phyloP scores from a whole-genome alignment of 2,329 filamentous ascomycete species.

The Fusarium nygamai region DNA sequence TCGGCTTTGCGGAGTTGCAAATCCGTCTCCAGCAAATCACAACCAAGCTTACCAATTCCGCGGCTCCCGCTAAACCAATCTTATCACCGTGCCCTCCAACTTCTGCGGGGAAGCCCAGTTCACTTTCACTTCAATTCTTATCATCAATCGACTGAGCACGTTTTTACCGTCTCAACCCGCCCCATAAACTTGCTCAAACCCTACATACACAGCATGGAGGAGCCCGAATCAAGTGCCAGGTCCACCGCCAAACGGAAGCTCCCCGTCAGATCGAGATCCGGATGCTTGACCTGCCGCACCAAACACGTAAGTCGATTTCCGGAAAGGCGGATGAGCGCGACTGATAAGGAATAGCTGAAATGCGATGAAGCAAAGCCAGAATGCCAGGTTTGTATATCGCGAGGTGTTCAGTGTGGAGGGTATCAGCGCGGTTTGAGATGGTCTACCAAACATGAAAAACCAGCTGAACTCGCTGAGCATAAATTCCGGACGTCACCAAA shows the following conservation, averaged over 20 bases:
- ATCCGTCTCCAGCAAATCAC: neutral
- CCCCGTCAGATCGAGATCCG: slow-evolving; percentile 22
- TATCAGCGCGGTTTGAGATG: slow-evolving; percentile 35
- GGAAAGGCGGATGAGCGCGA: neutral
- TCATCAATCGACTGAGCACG: slow-evolving; percentile 3
- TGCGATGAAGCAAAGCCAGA: slow-evolving; percentile 40
- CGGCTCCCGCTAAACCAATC: slow-evolving; percentile 17
- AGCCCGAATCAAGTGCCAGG: neutral
- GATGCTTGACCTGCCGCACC: slow-evolving; percentile 28
- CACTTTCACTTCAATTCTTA: neutral
- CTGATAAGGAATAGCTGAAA: slow-evolving; percentile 35
- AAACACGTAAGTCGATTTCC: slow-evolving; percentile 20
- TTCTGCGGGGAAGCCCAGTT: slow-evolving; percentile 29
- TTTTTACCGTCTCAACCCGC: neutral
- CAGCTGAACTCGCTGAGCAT: slow-evolving; percentile 14
- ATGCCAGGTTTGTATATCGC: slow-evolving; percentile 35
- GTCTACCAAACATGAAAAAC: slow-evolving; percentile 38
- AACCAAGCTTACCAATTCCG: neutral
- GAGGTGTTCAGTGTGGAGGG: slow-evolving; percentile 37
- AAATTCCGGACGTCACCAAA: slow-evolving; percentile 7
- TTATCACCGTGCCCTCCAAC: neutral
- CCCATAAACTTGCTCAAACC: neutral
- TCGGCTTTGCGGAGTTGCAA: neutral
- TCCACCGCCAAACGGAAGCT: slow-evolving; percentile 13
- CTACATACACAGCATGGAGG: neutral